Conservation (phyloP, 1,284 basidiomycete genomes). For the Leccinum griseonigrum region DNA sequence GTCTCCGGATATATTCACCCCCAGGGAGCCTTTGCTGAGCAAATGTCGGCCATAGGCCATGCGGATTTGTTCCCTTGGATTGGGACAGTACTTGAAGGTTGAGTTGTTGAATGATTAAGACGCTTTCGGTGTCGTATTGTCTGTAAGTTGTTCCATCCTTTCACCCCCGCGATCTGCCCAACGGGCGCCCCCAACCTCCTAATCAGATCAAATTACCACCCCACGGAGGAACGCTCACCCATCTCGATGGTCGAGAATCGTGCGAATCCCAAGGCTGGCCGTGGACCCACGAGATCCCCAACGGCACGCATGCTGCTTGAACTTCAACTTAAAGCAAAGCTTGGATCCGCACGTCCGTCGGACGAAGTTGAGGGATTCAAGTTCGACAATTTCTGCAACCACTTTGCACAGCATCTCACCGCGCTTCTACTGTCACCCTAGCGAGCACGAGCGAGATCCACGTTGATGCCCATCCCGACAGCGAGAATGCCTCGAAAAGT, state of each 20-base stretch:
- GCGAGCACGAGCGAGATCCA: constrained; percentile 34
- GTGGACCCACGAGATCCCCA: constrained; percentile 46
- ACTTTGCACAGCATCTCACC: constrained; percentile 34
- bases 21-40: background rate
- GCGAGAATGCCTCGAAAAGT: constrained; percentile 12
- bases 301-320: constrained; percentile 55
- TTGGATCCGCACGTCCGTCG: constrained; percentile 52
- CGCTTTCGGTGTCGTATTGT: constrained; percentile 72
- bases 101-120: constrained; percentile 61
- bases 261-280: constrained; percentile 35
- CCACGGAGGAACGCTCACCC: constrained; percentile 51
- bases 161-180: background rate
- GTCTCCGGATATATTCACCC: constrained; percentile 9
- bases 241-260: constrained; percentile 47
- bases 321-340: constrained; percentile 60
- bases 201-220: constrained; percentile 49
- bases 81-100: constrained; percentile 68
- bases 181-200: constrained; percentile 30
- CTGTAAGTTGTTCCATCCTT: constrained; percentile 47
- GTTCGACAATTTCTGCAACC: constrained; percentile 33
- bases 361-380: constrained; percentile 66
- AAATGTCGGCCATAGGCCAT: constrained; percentile 48
- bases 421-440: constrained; percentile 33
- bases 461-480: constrained; percentile 23
- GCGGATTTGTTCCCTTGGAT: constrained; percentile 73